Evolutionary conservation across 2,329 filamentous ascomycete genomes (phyloP).

Genomic region (Nakataea oryzae): DNA sequence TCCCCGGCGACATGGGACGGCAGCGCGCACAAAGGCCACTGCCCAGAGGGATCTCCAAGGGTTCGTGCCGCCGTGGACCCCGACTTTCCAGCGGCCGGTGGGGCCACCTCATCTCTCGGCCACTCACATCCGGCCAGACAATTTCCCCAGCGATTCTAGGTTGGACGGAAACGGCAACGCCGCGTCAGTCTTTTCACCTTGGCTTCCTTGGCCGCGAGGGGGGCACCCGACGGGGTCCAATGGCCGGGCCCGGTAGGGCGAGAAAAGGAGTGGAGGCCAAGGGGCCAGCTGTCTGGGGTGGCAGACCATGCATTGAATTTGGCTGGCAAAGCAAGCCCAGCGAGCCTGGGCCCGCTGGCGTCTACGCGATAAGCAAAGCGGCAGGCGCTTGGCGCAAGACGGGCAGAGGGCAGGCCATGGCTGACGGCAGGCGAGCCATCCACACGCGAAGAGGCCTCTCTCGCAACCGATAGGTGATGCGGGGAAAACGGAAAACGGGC

Average conservation of each 20-base stretch:
- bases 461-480: neutral
- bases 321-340: too few species aligned
- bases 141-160: neutral
- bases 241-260: neutral
- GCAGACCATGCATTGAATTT: neutral
- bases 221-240: neutral
- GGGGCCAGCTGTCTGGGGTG: neutral
- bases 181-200: neutral
- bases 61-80: neutral
- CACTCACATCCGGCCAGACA: too few species aligned
- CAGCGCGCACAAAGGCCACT: neutral
- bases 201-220: neutral
- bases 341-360: neutral
- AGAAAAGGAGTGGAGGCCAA: neutral
- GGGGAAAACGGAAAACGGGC: neutral
- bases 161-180: neutral
- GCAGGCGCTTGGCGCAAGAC: neutral
- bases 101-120: neutral
- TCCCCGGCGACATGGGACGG: neutral
- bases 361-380: neutral
- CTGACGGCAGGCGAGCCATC: too few species aligned
- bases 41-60: neutral
- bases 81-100: neutral
- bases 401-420: too few species aligned
- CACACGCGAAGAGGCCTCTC: too few species aligned